phyloP scores from a whole-genome alignment of 306 rosid species.

The Quercus robur region DNA sequence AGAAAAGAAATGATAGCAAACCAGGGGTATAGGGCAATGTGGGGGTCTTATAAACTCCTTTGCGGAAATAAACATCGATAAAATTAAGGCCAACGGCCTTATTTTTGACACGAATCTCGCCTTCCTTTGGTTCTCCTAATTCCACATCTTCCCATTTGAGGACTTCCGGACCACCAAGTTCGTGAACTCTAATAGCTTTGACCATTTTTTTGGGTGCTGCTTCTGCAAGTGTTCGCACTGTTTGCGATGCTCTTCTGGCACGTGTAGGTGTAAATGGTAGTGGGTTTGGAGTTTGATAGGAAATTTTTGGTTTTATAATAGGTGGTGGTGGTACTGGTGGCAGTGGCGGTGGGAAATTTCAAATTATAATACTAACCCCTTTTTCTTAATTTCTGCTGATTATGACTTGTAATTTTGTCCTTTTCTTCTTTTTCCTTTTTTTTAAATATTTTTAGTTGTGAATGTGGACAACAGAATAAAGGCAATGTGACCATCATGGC shows the following conservation, averaged over 20 bases:
- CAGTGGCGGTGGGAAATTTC: no score
- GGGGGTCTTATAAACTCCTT: constrained; percentile 66
- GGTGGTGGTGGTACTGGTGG: no score
- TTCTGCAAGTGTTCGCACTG: constrained; percentile 17
- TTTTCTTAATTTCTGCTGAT: neutral
- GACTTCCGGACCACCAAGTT: constrained; percentile 77
- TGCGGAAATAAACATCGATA: constrained; percentile 81
- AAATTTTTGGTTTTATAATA: no score
- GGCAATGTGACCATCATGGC: no score
- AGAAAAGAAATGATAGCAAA: constrained; percentile 3
- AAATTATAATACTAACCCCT: neutral
- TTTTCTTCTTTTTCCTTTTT: no score
- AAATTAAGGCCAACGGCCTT: constrained; percentile 83
- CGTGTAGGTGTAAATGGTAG: neutral
- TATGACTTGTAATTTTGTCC: no score
- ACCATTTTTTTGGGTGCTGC: constrained; percentile 37
- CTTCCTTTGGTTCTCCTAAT: constrained; percentile 71
- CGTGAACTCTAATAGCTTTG: constrained; percentile 70
- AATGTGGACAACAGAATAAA: no score
- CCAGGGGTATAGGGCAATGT: constrained; percentile 67
- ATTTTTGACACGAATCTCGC: constrained; percentile 74
- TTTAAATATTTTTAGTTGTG: no score
- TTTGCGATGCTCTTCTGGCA: neutral
- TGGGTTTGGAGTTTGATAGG: neutral
- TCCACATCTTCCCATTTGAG: constrained; percentile 86